Conservation (phyloP, 305 asterid genomes). For the Striga hermonthica region DNA sequence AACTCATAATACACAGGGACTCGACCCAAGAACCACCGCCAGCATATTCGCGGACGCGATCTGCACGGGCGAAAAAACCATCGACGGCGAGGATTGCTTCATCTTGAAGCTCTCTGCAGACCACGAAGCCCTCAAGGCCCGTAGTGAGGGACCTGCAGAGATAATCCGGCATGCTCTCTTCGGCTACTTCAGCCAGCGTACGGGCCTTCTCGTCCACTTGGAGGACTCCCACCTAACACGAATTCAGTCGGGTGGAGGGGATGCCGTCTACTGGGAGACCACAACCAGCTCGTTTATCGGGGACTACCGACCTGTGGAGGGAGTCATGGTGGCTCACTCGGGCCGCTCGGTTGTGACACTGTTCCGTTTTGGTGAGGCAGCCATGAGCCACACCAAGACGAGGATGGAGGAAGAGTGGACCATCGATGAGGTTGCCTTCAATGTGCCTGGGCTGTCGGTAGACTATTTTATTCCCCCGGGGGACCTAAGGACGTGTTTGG, state of each 20-base stretch:
- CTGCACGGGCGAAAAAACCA: conserved; percentile 77
- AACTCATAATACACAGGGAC: conserved; percentile 65
- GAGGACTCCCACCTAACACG: conserved; percentile 87
- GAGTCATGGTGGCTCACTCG: conserved; percentile 76
- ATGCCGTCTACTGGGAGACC: conserved; percentile 78
- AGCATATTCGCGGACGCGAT: conserved; percentile 59
- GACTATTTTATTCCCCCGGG: conserved; percentile 82
- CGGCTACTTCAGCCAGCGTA: conserved; percentile 79
- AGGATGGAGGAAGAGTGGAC: conserved; percentile 86
- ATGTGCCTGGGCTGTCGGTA: conserved; percentile 62
- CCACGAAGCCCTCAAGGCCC: conserved; percentile 54
- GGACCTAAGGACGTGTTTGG: conserved; percentile 47
- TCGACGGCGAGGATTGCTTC: conserved; percentile 74
- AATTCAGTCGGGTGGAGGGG: conserved; percentile 60
- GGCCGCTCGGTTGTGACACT: conserved; percentile 75
- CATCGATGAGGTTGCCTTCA: conserved; percentile 73
- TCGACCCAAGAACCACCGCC: conserved; percentile 76
- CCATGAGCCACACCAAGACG: conserved; percentile 75
- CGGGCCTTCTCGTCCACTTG: conserved; percentile 70
- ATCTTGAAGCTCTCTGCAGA: conserved; percentile 69
- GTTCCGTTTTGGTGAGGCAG: conserved; percentile 68
- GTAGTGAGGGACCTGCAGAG: conserved; percentile 80
- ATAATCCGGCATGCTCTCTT: conserved; percentile 69
- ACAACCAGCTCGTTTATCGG: conserved; percentile 61
- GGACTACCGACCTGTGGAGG: conserved; percentile 70